Base-by-base conservation (phyloP, 352 stramenopile genomes). In the Plasmopara viticola region DNA sequence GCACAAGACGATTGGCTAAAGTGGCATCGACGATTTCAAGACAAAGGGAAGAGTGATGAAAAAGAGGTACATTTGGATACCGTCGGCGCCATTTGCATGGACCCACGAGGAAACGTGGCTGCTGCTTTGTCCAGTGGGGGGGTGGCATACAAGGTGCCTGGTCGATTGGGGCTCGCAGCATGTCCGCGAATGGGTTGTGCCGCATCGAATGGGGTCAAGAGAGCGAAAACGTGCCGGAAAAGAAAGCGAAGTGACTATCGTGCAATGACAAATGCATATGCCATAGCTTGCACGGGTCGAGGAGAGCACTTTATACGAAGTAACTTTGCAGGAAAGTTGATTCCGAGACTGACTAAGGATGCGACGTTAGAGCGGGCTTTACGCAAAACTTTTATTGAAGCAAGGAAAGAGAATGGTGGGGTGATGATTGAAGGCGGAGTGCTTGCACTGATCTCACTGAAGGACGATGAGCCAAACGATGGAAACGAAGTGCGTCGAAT, bases 281-380 rank as follows among this genome's bases (percentile, higher is more conserved):
- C 73, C 6, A 50, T 87, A 34, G 74, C 74, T 2, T 82, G 71
- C 39, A 78, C 76, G 0, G 79, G 79, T 13, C 65, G 79, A 37
- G 79, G 79, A n/a, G 79, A 90, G 53, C 75, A 87, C 6, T 84
- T 90, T 25, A 62, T 86, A 8, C 72, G 69, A n/a, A 74, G 51
- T 30, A 60, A 64, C 4, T 69, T 87, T 13, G 54, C 75, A 6
- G 29, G 48, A 2, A 49, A 31, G 12, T 73, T 86, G n/a, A 44
- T 63, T 4, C 51, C 52, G 12, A 49, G 51, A n/a, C 41, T 86
- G 15, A 25, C 12, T 7, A 73, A 64, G 46, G 48, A 61, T 9
- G 29, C n/a, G 4, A 51, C 56, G 42, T 40, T 74, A 18, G 70
- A 76, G 44, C 38, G 47, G 30, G 60, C 37, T 25, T 18, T 83